Evolutionary conservation across 108 stramenopile species (phyloP).

Genomic region (Nitzschia putrida): DNA sequence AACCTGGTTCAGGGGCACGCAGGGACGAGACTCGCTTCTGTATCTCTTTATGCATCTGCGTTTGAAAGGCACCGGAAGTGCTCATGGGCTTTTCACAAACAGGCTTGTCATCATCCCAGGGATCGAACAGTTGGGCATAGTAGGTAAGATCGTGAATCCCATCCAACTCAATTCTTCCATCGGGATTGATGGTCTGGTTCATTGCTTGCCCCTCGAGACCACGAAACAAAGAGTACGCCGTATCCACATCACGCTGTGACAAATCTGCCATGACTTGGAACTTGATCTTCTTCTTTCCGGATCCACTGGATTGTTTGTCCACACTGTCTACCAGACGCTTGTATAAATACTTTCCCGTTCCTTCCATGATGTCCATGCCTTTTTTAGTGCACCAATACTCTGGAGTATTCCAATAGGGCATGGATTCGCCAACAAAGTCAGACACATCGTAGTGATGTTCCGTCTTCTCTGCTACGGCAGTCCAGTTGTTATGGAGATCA

Average conservation of each 20-base stretch:
- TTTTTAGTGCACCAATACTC: conserved; percentile 19
- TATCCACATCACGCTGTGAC: conserved; percentile 26
- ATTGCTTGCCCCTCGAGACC: background rate
- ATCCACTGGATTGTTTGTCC: background rate
- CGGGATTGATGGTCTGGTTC: background rate
- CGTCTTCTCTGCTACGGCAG: background rate
- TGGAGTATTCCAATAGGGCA: conserved; percentile 26
- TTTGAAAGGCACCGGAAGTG: background rate
- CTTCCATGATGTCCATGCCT: conserved; percentile 23
- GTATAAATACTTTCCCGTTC: conserved; percentile 11
- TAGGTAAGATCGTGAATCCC: background rate
- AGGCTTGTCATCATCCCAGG: background rate
- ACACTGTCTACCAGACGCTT: background rate
- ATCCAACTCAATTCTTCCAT: conserved; percentile 1
- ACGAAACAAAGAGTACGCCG: conserved; percentile 15
- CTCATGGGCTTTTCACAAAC: background rate
- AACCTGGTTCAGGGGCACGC: conserved; percentile 8
- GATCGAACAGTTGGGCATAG: background rate
- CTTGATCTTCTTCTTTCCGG: background rate
- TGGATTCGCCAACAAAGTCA: conserved; percentile 1
- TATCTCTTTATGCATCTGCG: background rate
- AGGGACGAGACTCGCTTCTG: conserved; percentile 14
- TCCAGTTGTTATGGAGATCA: conserved; percentile 19
- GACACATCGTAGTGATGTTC: conserved; percentile 1
- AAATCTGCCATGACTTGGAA: conserved; percentile 23